These are phyloP conservation scores for Byssothecium circinans DNA, from an alignment of 2,329 filamentous ascomycete genomes.

Conservation along the genomic window DNA sequence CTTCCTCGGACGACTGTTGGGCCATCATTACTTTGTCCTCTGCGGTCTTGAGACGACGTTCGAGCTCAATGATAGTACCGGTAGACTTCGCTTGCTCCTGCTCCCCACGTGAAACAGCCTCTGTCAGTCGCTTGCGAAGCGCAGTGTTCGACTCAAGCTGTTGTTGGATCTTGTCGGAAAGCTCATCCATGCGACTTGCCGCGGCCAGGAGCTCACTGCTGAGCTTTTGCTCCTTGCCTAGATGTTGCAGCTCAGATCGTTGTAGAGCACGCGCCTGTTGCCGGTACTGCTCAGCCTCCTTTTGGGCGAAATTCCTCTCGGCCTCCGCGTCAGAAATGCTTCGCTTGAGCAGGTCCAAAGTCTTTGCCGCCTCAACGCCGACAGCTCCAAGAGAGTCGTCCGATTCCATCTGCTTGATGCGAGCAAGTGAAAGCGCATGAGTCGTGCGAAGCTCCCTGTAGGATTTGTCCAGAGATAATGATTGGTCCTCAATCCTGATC, in stretches of 20 bases:
- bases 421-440: slow-evolving; percentile 66
- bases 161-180: slow-evolving; percentile 75
- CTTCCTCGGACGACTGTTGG: slow-evolving; percentile 84
- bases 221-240: slow-evolving; percentile 65
- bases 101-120: slow-evolving; percentile 82
- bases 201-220: slow-evolving; percentile 72
- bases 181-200: slow-evolving; percentile 74
- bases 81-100: slow-evolving; percentile 78
- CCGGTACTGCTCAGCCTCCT: slow-evolving; percentile 65
- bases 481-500: slow-evolving; percentile 55
- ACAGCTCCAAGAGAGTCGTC: slow-evolving; percentile 44
- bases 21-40: slow-evolving; percentile 83
- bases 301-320: slow-evolving; percentile 71
- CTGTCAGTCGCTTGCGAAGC: slow-evolving; percentile 73
- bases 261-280: slow-evolving; percentile 63
- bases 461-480: slow-evolving; percentile 71
- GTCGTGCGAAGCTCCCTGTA: slow-evolving; percentile 75
- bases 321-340: slow-evolving; percentile 69
- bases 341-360: slow-evolving; percentile 66
- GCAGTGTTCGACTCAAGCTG: slow-evolving; percentile 78
- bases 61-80: slow-evolving; percentile 79
- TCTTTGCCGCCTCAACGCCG: slow-evolving; percentile 58
- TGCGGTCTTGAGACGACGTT: slow-evolving; percentile 74
- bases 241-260: slow-evolving; percentile 56
- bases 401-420: slow-evolving; percentile 66